Conservation (phyloP, 257 asterid genomes). For the Jasminum sambac region DNA sequence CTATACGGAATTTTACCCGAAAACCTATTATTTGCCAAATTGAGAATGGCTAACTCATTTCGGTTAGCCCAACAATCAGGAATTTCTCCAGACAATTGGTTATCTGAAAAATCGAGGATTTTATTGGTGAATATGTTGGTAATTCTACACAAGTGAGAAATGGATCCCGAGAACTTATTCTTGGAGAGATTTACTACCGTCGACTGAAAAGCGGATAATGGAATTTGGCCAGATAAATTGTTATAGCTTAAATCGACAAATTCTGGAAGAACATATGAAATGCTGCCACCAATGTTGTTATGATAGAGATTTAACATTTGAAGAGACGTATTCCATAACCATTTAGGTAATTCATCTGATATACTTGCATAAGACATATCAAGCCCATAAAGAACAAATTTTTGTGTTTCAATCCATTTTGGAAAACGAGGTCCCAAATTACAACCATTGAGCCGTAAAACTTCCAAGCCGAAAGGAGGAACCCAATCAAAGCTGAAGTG, state of each 20-base stretch:
- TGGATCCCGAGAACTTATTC: conserved; percentile 31
- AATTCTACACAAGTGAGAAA: conserved; percentile 22
- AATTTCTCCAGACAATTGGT: conserved; percentile 24
- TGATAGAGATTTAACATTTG: conserved; percentile 29
- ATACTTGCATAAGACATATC: conserved; percentile 29
- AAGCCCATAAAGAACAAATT: background rate
- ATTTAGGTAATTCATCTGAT: conserved; percentile 32
- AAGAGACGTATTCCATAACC: conserved; percentile 26
- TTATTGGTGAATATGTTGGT: background rate
- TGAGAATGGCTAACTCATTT: background rate
- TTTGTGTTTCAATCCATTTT: conserved; percentile 31
- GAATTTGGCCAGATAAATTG: conserved; percentile 28
- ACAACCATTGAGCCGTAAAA: conserved; percentile 16
- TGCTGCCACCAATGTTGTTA: conserved; percentile 34
- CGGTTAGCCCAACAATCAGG: conserved; percentile 27
- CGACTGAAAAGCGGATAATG: conserved; percentile 4
- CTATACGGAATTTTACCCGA: conserved; percentile 26
- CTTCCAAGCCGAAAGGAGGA: conserved; percentile 29
- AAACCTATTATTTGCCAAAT: conserved; percentile 26
- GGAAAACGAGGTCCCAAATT: conserved; percentile 37
- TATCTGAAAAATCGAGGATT: conserved; percentile 22
- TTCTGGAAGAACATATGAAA: background rate
- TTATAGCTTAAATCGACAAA: conserved; percentile 27
- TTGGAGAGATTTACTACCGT: background rate
- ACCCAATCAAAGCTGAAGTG: conserved; percentile 22